Evolutionary conservation across 805 yeast genomes (phyloP).

Genomic region (Scheffersomyces spartinae): DNA sequence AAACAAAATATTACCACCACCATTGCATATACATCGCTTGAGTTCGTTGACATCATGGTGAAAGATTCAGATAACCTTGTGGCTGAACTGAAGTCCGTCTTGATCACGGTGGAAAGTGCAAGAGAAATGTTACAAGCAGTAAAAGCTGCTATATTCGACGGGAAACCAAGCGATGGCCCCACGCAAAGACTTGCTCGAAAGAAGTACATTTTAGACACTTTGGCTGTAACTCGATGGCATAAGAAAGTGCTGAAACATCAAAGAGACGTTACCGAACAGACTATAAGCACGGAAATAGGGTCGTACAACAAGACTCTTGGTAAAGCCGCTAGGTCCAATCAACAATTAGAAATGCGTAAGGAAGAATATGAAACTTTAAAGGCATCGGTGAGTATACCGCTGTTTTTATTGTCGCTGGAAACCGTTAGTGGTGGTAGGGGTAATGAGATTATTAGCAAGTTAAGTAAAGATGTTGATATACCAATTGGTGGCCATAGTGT

Average conservation of each 20-base stretch:
- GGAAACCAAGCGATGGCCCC: too few species aligned
- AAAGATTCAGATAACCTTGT: neutral
- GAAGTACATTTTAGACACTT: neutral
- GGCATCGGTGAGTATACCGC: neutral
- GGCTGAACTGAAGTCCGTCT: neutral
- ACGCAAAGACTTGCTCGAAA: too few species aligned
- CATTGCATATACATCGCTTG: too few species aligned
- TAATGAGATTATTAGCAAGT: too few species aligned
- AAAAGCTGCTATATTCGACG: neutral
- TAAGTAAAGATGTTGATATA: too few species aligned
- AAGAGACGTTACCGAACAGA: neutral
- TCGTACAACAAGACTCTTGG: too few species aligned
- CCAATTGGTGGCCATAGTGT: too few species aligned
- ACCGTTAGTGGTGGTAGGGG: too few species aligned
- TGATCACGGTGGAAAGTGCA: neutral
- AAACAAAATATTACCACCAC: too few species aligned
- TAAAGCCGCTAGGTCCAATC: too few species aligned
- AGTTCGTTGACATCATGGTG: neutral
- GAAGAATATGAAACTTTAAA: neutral
- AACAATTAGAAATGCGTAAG: neutral
- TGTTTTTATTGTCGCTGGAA: too few species aligned
- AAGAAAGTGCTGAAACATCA: neutral
- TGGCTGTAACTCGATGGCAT: neutral
- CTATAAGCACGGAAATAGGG: neutral
- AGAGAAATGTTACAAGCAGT: neutral